phyloP scores from a whole-genome alignment of 805 yeast genomes.

The Hemisphaericaspora nanyangensis region DNA sequence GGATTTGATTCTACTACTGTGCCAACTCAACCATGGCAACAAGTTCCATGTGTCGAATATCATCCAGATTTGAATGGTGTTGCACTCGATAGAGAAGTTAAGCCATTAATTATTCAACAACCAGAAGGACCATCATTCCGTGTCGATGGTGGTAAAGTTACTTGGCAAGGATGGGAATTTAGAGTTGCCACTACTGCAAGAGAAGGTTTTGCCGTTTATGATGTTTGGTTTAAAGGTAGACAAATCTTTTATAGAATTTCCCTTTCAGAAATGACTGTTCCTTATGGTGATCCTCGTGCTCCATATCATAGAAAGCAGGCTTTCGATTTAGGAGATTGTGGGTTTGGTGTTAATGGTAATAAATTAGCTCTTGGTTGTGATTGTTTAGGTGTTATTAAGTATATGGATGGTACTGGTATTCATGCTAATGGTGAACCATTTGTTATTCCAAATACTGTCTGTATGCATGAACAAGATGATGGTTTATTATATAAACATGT shows the following conservation, averaged over 20 bases:
- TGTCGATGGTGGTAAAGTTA: constrained; percentile 51
- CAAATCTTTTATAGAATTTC: constrained; percentile 70
- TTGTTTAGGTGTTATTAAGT: constrained; percentile 76
- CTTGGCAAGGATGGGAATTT: constrained; percentile 86
- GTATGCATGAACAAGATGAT: constrained; percentile 78
- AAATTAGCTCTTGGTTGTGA: constrained; percentile 71
- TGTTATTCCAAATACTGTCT: constrained; percentile 63
- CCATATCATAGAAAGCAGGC: constrained; percentile 87
- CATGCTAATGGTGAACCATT: constrained; percentile 59
- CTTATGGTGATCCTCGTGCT: constrained; percentile 77
- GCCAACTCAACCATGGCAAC: constrained; percentile 59
- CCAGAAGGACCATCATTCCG: constrained; percentile 79
- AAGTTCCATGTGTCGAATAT: constrained; percentile 62
- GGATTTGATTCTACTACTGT: constrained; percentile 61
- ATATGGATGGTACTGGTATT: constrained; percentile 59
- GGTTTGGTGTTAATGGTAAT: constrained; percentile 73
- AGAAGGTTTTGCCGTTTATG: constrained; percentile 77
- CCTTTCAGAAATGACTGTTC: constrained; percentile 82
- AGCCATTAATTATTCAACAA: constrained; percentile 65
- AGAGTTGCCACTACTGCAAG: constrained; percentile 65
- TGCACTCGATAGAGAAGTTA: constrained; percentile 48
- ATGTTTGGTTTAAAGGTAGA: constrained; percentile 72
- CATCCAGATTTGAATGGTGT: constrained; percentile 67
- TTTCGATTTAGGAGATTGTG: constrained; percentile 81
- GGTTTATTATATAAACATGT: constrained; percentile 77